phyloP scores from a whole-genome alignment of 306 rosid species.

The Cucumis sativus region Cucumber_9930_V3 NC_026659.2:7119501-7120000 shows the following conservation, averaged over 20 bases:
- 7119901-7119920: not conserved
- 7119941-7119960: not conserved
- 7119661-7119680: constrained; percentile 7
- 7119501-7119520: constrained; percentile 71
- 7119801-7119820: not conserved
- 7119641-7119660: not conserved
- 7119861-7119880: not conserved
- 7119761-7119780: constrained; percentile 5
- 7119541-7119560: not conserved
- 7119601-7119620: not conserved
- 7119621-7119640: not conserved
- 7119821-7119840: not conserved
- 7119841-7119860: not conserved
- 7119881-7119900: not conserved
- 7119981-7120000: not conserved
- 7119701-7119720: not conserved
- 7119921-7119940: not conserved
- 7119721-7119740: constrained; percentile 6
- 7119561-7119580: not conserved
- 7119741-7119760: constrained; percentile 6
- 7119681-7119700: constrained; percentile 1
- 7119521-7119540: constrained; percentile 31
- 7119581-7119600: too few relatives aligned
- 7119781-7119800: not conserved
- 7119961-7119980: not conserved